A percentile compares a stretch with the other conserved stretches of the same genome.
These are phyloP conservation scores for Vitis amurensis DNA, from an alignment of 164 flowering plant genomes.

Conservation along the genomic window DNA sequence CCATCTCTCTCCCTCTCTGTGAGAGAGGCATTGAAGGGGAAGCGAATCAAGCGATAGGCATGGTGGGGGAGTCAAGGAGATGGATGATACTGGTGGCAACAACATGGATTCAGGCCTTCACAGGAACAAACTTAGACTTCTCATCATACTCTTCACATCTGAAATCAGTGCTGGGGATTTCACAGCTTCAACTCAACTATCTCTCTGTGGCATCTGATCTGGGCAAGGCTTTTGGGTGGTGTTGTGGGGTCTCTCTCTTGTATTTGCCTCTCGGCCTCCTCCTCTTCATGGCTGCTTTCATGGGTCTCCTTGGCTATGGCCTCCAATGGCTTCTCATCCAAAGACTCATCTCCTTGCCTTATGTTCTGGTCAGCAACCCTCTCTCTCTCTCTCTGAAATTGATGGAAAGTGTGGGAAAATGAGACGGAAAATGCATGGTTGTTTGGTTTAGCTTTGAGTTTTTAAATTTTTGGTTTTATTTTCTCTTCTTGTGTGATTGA, in stretches of 20 bases:
- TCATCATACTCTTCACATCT: conserved; percentile 35
- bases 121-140: conserved; percentile 44
- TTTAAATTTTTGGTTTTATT: too few relatives aligned
- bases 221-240: conserved; percentile 41
- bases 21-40: neutral
- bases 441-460: too few relatives aligned
- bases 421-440: too few relatives aligned
- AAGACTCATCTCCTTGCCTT: conserved; percentile 20
- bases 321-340: conserved; percentile 36
- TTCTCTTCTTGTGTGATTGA: too few relatives aligned
- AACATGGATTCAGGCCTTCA: conserved; percentile 42
- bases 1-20: too few relatives aligned
- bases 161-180: conserved; percentile 34
- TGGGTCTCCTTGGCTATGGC: conserved; percentile 32
- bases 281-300: conserved; percentile 31
- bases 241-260: conserved; percentile 27
- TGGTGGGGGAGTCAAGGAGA: conserved; percentile 35
- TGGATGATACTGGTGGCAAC: conserved; percentile 41
- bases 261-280: conserved; percentile 25
- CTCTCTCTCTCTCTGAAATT: neutral
- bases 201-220: conserved; percentile 41
- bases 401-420: too few relatives aligned
- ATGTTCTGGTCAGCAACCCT: conserved; percentile 18
- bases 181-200: conserved; percentile 43
- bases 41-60: conserved; percentile 1